A percentile compares a stretch with the other conserved stretches of the same genome.
Conservation (phyloP, 129 eudicot species). For the Saposhnikovia divaricata region DNA sequence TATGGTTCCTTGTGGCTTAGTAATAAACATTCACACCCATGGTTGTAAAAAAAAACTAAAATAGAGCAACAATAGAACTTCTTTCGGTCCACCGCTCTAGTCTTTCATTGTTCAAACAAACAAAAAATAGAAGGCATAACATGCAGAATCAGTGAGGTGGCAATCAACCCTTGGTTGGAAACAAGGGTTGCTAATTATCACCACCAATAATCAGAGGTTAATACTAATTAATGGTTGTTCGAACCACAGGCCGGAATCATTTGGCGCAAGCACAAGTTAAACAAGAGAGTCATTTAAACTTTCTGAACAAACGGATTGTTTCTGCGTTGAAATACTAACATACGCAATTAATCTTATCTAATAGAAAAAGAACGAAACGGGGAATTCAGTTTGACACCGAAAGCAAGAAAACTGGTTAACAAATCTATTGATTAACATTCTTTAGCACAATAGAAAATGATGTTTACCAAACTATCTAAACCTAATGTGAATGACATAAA, state of each 20-base stretch:
- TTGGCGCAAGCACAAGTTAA: not conserved
- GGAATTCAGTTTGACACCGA: not conserved
- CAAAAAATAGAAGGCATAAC: not conserved
- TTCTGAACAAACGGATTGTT: not conserved
- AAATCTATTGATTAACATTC: not conserved
- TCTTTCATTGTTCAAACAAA: not conserved
- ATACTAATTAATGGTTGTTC: not conserved
- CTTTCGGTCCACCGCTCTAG: not conserved
- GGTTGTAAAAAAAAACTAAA: no score
- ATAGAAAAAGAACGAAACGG: no score
- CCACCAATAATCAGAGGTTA: not conserved
- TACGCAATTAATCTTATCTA: not conserved
- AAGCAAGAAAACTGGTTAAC: not conserved
- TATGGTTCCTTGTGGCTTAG: no score
- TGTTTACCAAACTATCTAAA: constrained; percentile 17
- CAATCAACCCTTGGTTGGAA: not conserved
- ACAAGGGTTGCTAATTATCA: not conserved
- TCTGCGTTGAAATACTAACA: not conserved
- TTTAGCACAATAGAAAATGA: constrained; percentile 1
- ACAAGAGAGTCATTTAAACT: not conserved
- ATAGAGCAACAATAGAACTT: not conserved
- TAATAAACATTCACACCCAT: no score
- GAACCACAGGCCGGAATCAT: not conserved
- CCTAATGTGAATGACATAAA: not conserved
- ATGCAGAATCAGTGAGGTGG: no score